phyloP scores from a whole-genome alignment of 768 basidiomycete species.

The Boletus edulis region DNA sequence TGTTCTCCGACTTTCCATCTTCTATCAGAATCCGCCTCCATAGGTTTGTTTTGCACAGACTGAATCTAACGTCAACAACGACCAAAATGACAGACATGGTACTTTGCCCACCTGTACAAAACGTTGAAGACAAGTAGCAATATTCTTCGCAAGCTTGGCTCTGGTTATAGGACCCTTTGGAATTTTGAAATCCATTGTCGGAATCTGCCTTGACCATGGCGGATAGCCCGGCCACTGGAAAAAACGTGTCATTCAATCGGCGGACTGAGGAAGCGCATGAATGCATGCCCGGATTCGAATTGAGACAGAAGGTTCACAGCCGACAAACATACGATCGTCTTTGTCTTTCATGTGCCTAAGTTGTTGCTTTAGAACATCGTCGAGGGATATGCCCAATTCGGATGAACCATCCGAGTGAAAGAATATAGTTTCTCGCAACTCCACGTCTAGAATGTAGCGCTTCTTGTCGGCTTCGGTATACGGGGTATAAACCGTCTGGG shows the following conservation, averaged over 20 bases:
- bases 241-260: background rate
- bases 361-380: conserved; percentile 61
- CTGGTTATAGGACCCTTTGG: conserved; percentile 77
- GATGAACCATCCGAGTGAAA: conserved; percentile 54
- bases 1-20: conserved; percentile 59
- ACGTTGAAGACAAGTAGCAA: conserved; percentile 71
- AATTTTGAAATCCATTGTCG: conserved; percentile 75
- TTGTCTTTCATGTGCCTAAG: conserved; percentile 53
- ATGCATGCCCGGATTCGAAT: conserved; percentile 67
- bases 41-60: conserved; percentile 45
- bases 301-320: conserved; percentile 77
- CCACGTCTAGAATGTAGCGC: conserved; percentile 71
- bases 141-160: conserved; percentile 76
- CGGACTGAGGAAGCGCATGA: background rate
- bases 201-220: conserved; percentile 78
- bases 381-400: conserved; percentile 60
- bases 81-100: background rate
- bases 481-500: conserved; percentile 71
- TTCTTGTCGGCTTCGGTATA: conserved; percentile 75
- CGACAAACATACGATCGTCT: conserved; percentile 66
- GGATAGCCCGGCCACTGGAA: conserved; percentile 79
- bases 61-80: conserved; percentile 25
- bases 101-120: conserved; percentile 53
- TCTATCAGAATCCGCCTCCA: conserved; percentile 64
- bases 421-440: conserved; percentile 60